A percentile compares a stretch with the other conserved stretches of the same genome.
These are phyloP conservation scores for Neurospora cerealis DNA, from an alignment of 495 filamentous ascomycete genomes.

Conservation along the genomic window DNA sequence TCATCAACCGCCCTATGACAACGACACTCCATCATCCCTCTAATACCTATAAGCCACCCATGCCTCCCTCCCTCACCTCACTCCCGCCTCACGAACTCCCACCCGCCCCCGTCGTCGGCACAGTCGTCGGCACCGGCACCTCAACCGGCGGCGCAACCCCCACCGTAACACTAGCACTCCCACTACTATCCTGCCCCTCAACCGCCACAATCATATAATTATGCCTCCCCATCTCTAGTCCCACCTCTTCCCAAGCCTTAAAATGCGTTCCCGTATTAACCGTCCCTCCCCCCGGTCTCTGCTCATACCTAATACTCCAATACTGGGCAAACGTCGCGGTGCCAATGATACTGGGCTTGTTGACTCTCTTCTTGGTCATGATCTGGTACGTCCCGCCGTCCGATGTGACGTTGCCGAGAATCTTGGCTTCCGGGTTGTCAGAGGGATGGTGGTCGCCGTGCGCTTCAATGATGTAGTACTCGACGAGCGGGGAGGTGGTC, in stretches of 20 bases:
- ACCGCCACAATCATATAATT: slow-evolving; percentile 46
- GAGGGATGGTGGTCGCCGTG: slow-evolving; percentile 47
- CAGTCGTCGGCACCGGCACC: slow-evolving; percentile 4
- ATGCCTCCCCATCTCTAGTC: slow-evolving; percentile 36
- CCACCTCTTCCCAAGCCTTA: slow-evolving; percentile 37
- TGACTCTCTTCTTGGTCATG: slow-evolving; percentile 40
- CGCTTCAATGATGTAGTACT: slow-evolving; percentile 56
- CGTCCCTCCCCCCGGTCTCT: slow-evolving; percentile 24
- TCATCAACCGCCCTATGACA: not conserved
- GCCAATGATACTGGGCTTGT: slow-evolving; percentile 49
- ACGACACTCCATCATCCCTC: not conserved
- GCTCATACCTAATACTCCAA: slow-evolving; percentile 40
- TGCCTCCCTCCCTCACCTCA: too few relatives aligned
- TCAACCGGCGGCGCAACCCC: slow-evolving; percentile 12
- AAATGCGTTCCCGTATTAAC: slow-evolving; percentile 41
- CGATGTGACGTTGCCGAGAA: slow-evolving; percentile 41
- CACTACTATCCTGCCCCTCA: slow-evolving; percentile 35
- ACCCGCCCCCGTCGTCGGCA: not conserved
- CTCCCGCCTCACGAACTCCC: not conserved
- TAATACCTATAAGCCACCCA: too few relatives aligned
- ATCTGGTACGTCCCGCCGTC: slow-evolving; percentile 51
- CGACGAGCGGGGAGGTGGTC: slow-evolving; percentile 50
- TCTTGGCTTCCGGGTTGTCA: slow-evolving; percentile 25
- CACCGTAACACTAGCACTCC: slow-evolving; percentile 27
- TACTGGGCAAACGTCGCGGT: slow-evolving; percentile 53